phyloP scores from a whole-genome alignment of 805 yeast species.

The Scheffersomyces coipomensis region DNA sequence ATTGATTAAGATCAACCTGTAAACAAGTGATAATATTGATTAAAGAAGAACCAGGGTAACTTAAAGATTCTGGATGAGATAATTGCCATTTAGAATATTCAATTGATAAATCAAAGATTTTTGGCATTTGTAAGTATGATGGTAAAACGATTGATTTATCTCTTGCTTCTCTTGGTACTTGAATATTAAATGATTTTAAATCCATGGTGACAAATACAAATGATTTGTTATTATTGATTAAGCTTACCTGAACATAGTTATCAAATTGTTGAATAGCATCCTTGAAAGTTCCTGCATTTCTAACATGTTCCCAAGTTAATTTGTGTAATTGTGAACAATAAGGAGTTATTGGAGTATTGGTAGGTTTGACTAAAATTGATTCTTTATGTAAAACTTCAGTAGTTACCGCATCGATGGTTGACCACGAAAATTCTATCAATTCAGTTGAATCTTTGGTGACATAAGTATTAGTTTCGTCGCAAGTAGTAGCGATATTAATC shows the following conservation, averaged over 20 bases:
- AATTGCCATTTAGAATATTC: constrained; percentile 75
- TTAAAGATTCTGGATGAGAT: constrained; percentile 50
- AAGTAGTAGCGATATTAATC: constrained; percentile 61
- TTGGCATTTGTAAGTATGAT: constrained; percentile 69
- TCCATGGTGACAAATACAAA: constrained; percentile 67
- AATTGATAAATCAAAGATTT: constrained; percentile 69
- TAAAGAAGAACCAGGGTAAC: constrained; percentile 32
- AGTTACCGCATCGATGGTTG: constrained; percentile 53
- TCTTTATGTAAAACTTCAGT: constrained; percentile 43
- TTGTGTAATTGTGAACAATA: constrained; percentile 50
- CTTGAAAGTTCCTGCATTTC: constrained; percentile 56
- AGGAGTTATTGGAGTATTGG: constrained; percentile 65
- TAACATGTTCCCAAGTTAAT: constrained; percentile 60
- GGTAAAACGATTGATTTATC: constrained; percentile 75
- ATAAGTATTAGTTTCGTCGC: constrained; percentile 60
- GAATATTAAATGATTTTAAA: constrained; percentile 73
- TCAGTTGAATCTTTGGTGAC: constrained; percentile 68
- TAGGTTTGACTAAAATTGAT: constrained; percentile 55
- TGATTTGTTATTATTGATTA: constrained; percentile 42
- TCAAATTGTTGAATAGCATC: constrained; percentile 63
- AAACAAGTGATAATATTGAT: constrained; percentile 47
- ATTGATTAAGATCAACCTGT: constrained; percentile 32
- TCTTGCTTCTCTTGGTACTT: constrained; percentile 76
- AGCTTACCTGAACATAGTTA: constrained; percentile 41
- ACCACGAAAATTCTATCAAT: constrained; percentile 68